These are phyloP conservation scores for Aurantiochytrium sp. DNA, from an alignment of 108 stramenopile genomes.

Conservation along the genomic window DNA sequence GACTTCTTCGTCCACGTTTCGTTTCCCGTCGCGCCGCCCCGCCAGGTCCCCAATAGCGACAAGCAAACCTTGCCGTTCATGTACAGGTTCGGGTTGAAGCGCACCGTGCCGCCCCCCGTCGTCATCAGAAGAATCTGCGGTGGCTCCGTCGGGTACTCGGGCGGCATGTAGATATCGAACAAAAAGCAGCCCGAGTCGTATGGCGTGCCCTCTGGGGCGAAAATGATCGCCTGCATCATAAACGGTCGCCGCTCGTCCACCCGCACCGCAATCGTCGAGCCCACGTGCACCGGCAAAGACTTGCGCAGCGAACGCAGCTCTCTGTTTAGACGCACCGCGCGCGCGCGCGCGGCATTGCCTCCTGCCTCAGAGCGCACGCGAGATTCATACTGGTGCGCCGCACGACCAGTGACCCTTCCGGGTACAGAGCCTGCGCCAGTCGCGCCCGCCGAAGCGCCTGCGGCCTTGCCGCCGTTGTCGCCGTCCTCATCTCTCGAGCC, in stretches of 20 bases:
- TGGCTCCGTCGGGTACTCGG: conserved; percentile 47
- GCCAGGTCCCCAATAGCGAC: conserved; percentile 57
- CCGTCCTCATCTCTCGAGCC: no score
- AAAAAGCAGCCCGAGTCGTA: conserved; percentile 50
- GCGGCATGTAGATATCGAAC: conserved; percentile 49
- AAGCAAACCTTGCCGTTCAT: conserved; percentile 53
- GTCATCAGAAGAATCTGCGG: conserved; percentile 51
- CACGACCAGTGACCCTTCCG: no score
- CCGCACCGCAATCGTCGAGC: neutral
- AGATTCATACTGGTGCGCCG: no score
- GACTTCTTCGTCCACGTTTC: conserved; percentile 46
- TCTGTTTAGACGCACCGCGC: neutral
- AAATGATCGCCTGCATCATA: conserved; percentile 28
- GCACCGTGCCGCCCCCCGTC: conserved; percentile 46
- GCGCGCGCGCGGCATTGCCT: neutral
- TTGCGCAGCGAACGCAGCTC: neutral
- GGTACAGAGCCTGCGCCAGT: no score
- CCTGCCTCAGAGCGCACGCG: neutral
- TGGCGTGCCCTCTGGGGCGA: conserved; percentile 40
- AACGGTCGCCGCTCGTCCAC: neutral
- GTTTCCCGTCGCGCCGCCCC: conserved; percentile 34
- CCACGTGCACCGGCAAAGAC: neutral
- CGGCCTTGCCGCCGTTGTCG: no score
- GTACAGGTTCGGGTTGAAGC: conserved; percentile 55
- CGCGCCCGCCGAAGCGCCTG: no score